A percentile compares a stretch with the other conserved stretches of the same genome.
These are phyloP conservation scores for Yarrowia divulgata DNA, from an alignment of 805 yeast genomes.

Conservation along the genomic window DNA sequence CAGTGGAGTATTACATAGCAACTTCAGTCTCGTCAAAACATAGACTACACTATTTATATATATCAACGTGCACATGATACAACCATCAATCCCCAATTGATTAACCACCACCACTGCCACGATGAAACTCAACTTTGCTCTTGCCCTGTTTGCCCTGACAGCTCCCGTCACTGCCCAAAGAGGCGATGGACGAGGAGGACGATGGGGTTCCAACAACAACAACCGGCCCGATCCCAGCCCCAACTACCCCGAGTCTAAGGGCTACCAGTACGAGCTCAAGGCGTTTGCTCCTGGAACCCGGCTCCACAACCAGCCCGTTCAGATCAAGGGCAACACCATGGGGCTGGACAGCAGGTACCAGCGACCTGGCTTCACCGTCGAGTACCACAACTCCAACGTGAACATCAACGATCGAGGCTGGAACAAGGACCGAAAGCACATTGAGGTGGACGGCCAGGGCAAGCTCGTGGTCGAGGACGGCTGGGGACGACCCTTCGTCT, in stretches of 20 bases:
- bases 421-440: constrained; percentile 22
- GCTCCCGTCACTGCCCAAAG: constrained; percentile 35
- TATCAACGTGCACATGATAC: constrained; percentile 4
- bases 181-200: neutral
- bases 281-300: constrained; percentile 19
- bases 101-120: neutral
- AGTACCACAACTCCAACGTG: constrained; percentile 30
- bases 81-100: neutral
- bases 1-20: neutral
- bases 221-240: neutral
- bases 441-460: constrained; percentile 9
- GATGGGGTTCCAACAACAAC: constrained; percentile 5
- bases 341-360: constrained; percentile 5
- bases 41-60: constrained; percentile 22
- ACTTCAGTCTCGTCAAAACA: neutral
- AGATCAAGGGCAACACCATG: constrained; percentile 12
- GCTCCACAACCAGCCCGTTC: constrained; percentile 20
- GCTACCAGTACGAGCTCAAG: constrained; percentile 20
- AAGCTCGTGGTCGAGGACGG: constrained; percentile 10
- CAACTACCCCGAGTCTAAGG: constrained; percentile 31
- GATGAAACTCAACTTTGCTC: constrained; percentile 12
- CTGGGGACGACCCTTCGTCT: constrained; percentile 24
- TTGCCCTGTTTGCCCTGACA: constrained; percentile 12
- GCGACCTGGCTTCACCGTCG: constrained; percentile 12
- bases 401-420: constrained; percentile 32